Base-by-base conservation (phyloP, 306 rosid species). In the Biancaea sappan region DNA sequence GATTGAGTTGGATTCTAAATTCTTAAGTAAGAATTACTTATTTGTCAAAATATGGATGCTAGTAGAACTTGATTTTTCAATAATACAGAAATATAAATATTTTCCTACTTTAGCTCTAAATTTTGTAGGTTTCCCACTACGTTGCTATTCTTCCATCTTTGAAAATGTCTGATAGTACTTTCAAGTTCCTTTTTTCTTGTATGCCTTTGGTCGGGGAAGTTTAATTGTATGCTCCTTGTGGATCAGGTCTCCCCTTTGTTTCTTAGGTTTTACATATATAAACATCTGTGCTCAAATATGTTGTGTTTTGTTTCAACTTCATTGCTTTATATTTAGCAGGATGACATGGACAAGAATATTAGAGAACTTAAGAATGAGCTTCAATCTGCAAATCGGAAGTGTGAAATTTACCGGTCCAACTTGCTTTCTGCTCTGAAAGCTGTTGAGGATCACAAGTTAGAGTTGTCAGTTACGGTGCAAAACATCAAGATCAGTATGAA, bases 321-420 rank as follows among this genome's bases (percentile, higher is more conserved):
- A 41, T 77, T 84, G 16, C 61, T 67, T 31, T 41, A 54, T 62
- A 41, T 66, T 62, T 38, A 70, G 89, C 93, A 95, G 99, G 97
- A 92, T 86, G 96, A 92, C 66, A 73, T 92, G 88, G 99, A 90
- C 88, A 88, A 81, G 85, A 85, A 64, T 81, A 84, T 92, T 63
- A 83, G 85, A 72, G 91, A 84, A 77, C 90, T 95, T 73, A 72
- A 56, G 22, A 77, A 72, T 59, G 96, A 95, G 83, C 83, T 95
- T 86, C 92, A 82, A 79, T 78, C 60, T 78, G 91, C 99, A 69
- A 90, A 81, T 76, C 84, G 91, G 63, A 95, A 95, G 84, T 90
- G 99, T 76, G 98, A 90, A 73, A 82, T 90, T 83, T 95, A 95
- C 78, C 93, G 99, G 76, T 90, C 98, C 77, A 95, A 95, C 80